Base-by-base conservation (phyloP, 306 rosid species). In the Medicago truncatula region DNA sequence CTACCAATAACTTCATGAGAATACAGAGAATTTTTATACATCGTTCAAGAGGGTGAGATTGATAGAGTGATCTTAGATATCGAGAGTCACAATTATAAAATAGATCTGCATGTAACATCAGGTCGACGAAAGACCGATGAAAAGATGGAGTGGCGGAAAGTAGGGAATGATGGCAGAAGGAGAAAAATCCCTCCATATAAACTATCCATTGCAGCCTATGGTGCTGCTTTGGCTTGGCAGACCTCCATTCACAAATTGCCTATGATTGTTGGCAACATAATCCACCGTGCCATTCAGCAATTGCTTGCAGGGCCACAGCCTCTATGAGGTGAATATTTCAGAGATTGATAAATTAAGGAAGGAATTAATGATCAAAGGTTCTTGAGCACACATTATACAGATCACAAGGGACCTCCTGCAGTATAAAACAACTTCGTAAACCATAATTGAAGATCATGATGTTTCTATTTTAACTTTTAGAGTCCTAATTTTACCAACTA, bases 381-480 rank as follows among this genome's bases (percentile, higher is more conserved):
- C 23, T 21, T 21, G 23, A 21, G 23, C 23, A 21, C 23, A 21
- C 23, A 21, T 21, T 21, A 21, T 21, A 21, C 59, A 88, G 77
- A 82, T 94, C 97, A 87, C 98, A 94, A 49, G 95, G 86, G 15
- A 94, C 90, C 9, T 96, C 98, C 98, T 91, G 92, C 79, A 81
- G 53, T 44, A 65, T 40, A 84, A 79, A 76, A 60, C n/a, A 65
- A 23, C 47, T 28, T 4, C 0, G 3, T 15, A 41, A 49, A 64
- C 44, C 71, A 28, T 8, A 16, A 20, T 40, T 47, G 12, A 59
- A 72, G 28, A 58, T 66, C 25, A 38, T 73, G 46, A 38, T 73
- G 46, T 58, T 70, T 39, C 3, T 28, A 23, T 34, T 66, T 31
- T 34, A 11, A 21, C 2, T 21, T 21, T 21, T 56, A 17, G 61